Percentiles rank a stretch among this genome's conserved stretches.
Conservation (phyloP, 176 grass and related monocot species). For the Poa annua region DNA sequence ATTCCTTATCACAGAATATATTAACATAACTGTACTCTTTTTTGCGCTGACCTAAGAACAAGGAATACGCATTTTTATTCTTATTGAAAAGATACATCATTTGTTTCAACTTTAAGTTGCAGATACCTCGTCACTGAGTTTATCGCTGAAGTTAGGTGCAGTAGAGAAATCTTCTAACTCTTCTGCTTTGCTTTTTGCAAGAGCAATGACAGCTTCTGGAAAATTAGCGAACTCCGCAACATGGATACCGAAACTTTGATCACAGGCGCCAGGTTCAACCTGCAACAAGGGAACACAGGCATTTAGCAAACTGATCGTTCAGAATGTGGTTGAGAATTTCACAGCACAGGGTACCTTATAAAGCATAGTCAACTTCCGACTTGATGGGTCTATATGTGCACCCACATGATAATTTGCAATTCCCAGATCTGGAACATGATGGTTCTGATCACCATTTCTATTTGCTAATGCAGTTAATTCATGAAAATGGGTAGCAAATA, state of each 20-base stretch:
- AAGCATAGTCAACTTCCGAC: conserved; percentile 92
- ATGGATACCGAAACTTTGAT: conserved; percentile 99
- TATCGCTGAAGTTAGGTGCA: conserved; percentile 39
- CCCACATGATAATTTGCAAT: conserved; percentile 99
- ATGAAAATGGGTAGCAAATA: conserved; percentile 99
- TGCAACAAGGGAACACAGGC: conserved; percentile 41
- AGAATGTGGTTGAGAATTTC: conserved; percentile 26
- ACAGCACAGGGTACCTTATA: conserved; percentile 71
- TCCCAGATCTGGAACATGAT: conserved; percentile 44
- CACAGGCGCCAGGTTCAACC: conserved; percentile 93
- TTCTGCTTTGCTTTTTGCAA: conserved; percentile 95
- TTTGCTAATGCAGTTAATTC: conserved; percentile 89
- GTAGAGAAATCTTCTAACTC: conserved; percentile 94
- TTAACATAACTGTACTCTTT: neutral
- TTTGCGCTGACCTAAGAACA: conserved; percentile 10
- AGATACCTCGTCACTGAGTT: conserved; percentile 75
- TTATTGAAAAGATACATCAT: conserved; percentile 21
- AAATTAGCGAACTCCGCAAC: conserved; percentile 98
- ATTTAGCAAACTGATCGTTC: conserved; percentile 33
- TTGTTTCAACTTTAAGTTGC: conserved; percentile 13
- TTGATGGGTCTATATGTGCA: conserved; percentile 96
- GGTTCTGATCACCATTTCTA: conserved; percentile 54
- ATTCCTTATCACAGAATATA: neutral
- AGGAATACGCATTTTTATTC: conserved; percentile 1
- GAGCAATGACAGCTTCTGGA: conserved; percentile 80